Percentiles rank a stretch among this genome's conserved stretches.
phyloP scores from a whole-genome alignment of 345 rosid genomes.

The Gossypium stocksii region DNA sequence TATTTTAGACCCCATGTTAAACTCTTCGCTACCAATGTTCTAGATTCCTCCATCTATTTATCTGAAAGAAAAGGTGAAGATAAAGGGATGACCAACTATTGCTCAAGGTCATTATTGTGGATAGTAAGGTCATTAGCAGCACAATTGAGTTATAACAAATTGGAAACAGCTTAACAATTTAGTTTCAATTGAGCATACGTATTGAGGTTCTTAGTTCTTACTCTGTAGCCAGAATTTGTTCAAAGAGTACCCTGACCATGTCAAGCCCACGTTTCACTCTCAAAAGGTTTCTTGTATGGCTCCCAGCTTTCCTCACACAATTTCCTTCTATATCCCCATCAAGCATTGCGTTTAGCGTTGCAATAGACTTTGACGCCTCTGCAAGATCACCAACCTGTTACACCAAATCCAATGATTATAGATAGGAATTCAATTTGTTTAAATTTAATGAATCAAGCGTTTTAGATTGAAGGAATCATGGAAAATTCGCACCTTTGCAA shows the following conservation, averaged over 20 bases:
- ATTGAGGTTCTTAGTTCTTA: slow-evolving; percentile 27
- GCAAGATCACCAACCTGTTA: slow-evolving; percentile 73
- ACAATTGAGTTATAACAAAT: background rate
- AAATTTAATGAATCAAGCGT: background rate
- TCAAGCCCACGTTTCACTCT: slow-evolving; percentile 95
- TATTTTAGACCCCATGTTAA: no score
- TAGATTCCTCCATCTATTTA: no score
- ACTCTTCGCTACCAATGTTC: no score
- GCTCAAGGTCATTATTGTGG: no score
- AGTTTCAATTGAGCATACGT: background rate
- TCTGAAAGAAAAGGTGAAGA: no score
- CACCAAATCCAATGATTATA: background rate
- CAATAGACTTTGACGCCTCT: slow-evolving; percentile 62
- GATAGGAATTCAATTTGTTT: background rate
- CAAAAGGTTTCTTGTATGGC: slow-evolving; percentile 85
- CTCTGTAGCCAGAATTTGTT: slow-evolving; percentile 65
- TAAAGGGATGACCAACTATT: no score
- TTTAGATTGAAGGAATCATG: background rate
- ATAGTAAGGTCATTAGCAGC: no score
- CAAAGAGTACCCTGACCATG: slow-evolving; percentile 85
- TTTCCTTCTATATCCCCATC: slow-evolving; percentile 54
- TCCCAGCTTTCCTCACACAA: slow-evolving; percentile 64
- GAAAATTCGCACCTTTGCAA: slow-evolving; percentile 59
- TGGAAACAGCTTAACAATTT: background rate
- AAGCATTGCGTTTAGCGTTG: slow-evolving; percentile 47